Base-by-base conservation (phyloP, 1,284 basidiomycete genomes). In the Ustilago shanxiensis region DNA sequence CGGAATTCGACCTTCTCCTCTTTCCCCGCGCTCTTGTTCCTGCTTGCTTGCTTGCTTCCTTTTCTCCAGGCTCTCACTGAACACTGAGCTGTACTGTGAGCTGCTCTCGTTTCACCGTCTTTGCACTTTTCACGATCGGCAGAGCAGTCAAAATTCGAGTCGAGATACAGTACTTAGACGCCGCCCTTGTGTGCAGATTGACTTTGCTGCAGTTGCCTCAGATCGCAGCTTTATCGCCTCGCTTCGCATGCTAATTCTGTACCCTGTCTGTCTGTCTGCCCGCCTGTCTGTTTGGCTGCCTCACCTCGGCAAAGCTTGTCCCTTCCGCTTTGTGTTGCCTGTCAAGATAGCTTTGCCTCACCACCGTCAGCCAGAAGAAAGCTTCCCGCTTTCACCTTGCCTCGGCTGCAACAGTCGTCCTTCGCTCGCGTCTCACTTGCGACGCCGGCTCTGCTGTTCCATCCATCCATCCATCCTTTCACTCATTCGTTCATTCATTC, bases 41-140 rank as follows among this genome's bases (percentile, higher is more conserved):
- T n/a, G n/a, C n/a, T n/a, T n/a, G n/a, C n/a, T n/a, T n/a, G n/a
- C n/a, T n/a, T n/a, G n/a, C n/a, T n/a, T n/a, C n/a, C n/a, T 22
- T 20, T 45, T 45, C n/a, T 10, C 31, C 31, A 33, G 5, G 31
- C 31, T 33, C 31, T n/a, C n/a, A n/a, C n/a, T n/a, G n/a, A n/a
- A n/a, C n/a, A n/a, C n/a, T n/a, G n/a, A n/a, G n/a, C n/a, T n/a
- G n/a, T n/a, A n/a, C 44, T 20, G 20, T 20, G 44, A n/a, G 31
- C 31, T 33, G 51, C 26, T 31, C 29, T 28, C 28, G 47, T 28
- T 28, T 20, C n/a, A 20, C n/a, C 39, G 39, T 18, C 28, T 16
- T 51, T 31, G 16, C 26, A 16, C n/a, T 52, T 52, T 50, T 31
- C 57, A 35, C 45, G 53, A 55, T 55, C 53, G 35, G 35, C 53